phyloP scores from a whole-genome alignment of 495 filamentous ascomycete species.

The Aspergillus campestris region DNA sequence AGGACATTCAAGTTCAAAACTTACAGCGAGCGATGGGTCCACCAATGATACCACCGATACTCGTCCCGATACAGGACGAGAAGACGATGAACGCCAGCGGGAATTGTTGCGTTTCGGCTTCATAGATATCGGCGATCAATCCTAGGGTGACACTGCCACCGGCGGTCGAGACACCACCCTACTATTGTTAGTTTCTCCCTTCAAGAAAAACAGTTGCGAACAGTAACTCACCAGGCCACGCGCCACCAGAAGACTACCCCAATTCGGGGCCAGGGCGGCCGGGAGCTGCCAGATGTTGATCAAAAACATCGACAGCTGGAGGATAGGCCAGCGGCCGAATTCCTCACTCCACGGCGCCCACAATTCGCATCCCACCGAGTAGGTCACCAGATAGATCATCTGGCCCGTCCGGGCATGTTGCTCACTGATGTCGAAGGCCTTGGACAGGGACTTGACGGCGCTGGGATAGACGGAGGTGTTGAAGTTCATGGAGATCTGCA shows the following conservation, averaged over 20 bases:
- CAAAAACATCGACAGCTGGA: slow-evolving; percentile 59
- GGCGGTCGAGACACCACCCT: slow-evolving; percentile 48
- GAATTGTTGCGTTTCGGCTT: slow-evolving; percentile 53
- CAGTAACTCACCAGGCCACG: slow-evolving; percentile 43
- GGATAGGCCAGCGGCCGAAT: slow-evolving; percentile 59
- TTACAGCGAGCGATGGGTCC: slow-evolving; percentile 58
- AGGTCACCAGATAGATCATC: slow-evolving; percentile 61
- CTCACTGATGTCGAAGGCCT: slow-evolving; percentile 51
- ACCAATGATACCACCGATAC: slow-evolving; percentile 69
- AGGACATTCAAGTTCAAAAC: background rate
- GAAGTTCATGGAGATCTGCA: slow-evolving; percentile 79
- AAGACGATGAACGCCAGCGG: slow-evolving; percentile 67
- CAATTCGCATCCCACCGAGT: slow-evolving; percentile 71
- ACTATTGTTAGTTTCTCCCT: slow-evolving; percentile 1
- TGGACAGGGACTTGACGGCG: slow-evolving; percentile 45
- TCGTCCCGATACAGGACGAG: slow-evolving; percentile 63
- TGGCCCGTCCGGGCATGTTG: slow-evolving; percentile 57
- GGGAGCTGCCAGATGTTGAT: slow-evolving; percentile 70
- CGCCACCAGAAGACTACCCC: slow-evolving; percentile 52
- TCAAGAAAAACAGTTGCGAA: background rate
- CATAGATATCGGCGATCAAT: slow-evolving; percentile 70
- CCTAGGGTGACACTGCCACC: slow-evolving; percentile 74
- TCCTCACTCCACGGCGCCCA: slow-evolving; percentile 80
- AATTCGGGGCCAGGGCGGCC: slow-evolving; percentile 60
- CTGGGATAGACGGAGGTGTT: slow-evolving; percentile 32